phyloP scores from a whole-genome alignment of 169 alveolate genomes.

The Cryptosporidium canis region DNA sequence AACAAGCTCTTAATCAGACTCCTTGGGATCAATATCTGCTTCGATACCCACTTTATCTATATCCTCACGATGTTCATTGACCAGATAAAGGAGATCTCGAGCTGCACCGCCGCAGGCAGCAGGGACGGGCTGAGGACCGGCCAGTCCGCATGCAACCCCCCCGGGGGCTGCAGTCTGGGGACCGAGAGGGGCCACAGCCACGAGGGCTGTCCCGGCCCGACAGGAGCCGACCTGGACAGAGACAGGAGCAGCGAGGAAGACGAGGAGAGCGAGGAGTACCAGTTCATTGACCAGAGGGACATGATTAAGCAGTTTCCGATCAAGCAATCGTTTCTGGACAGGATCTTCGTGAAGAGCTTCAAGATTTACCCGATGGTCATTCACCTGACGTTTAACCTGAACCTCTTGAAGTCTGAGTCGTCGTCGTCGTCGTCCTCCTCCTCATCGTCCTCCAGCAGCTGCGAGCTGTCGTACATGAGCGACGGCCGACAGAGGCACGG shows the following conservation, averaged over 20 bases:
- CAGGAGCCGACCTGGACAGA: no score
- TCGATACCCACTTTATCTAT: conserved; percentile 63
- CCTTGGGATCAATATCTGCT: conserved; percentile 60
- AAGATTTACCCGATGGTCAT: conserved; percentile 65
- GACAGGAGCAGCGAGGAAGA: no score
- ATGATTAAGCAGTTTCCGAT: conserved; percentile 30
- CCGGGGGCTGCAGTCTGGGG: not conserved
- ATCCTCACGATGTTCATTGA: conserved; percentile 38
- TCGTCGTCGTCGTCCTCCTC: not conserved
- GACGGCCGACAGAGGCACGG: not conserved
- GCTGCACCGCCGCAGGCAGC: no score
- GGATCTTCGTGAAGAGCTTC: conserved; percentile 3
- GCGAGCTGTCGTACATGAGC: not conserved
- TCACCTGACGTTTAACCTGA: conserved; percentile 46
- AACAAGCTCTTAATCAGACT: conserved; percentile 14
- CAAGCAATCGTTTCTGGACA: conserved; percentile 21
- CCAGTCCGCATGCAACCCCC: not conserved
- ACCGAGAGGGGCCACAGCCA: no score
- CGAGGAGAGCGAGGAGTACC: conserved; percentile 12
- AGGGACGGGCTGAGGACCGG: not conserved
- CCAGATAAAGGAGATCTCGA: conserved; percentile 40
- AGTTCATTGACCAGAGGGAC: conserved; percentile 21
- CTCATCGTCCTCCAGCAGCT: not conserved
- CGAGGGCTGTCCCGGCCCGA: no score
- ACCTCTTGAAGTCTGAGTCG: conserved; percentile 23